Conservation (phyloP, 2,329 filamentous ascomycete genomes). For the Colletotrichum godetiae region DNA sequence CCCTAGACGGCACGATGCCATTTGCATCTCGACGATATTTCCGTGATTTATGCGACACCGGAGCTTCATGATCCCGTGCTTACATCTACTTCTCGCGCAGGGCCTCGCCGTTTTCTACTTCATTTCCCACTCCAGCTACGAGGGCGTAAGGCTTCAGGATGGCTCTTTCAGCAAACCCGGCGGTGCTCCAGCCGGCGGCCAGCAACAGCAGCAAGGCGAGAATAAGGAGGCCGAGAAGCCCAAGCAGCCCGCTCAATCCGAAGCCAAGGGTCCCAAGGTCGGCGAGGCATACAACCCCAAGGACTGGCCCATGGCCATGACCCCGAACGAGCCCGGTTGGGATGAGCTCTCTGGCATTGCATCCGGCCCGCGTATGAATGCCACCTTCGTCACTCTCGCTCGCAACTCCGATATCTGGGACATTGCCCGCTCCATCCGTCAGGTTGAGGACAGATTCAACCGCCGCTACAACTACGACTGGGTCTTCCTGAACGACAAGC, state of each 20-base stretch:
- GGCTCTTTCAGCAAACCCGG: slow-evolving; percentile 52
- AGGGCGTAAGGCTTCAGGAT: slow-evolving; percentile 47
- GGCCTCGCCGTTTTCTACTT: slow-evolving; percentile 83
- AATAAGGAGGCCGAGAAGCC: slow-evolving; percentile 17
- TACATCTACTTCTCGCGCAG: slow-evolving; percentile 47
- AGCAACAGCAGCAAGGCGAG: slow-evolving; percentile 27
- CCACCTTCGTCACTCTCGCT: slow-evolving; percentile 95
- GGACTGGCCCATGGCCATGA: slow-evolving; percentile 63
- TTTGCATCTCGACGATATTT: background rate
- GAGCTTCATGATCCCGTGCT: slow-evolving; percentile 19
- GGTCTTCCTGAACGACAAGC: slow-evolving; percentile 98
- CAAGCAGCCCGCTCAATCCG: slow-evolving; percentile 38
- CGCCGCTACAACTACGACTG: slow-evolving; percentile 97
- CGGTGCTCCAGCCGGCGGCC: slow-evolving; percentile 54
- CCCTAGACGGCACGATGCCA: background rate
- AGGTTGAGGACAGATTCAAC: slow-evolving; percentile 98
- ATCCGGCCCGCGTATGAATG: slow-evolving; percentile 85
- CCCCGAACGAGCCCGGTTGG: slow-evolving; percentile 64
- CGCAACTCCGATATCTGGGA: slow-evolving; percentile 97
- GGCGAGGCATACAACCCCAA: slow-evolving; percentile 49
- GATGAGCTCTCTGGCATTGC: slow-evolving; percentile 63
- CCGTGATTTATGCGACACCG: background rate
- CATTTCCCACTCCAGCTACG: slow-evolving; percentile 71
- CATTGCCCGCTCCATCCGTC: slow-evolving; percentile 93
- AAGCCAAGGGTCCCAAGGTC: slow-evolving; percentile 40